phyloP scores from a whole-genome alignment of 202 grass and related monocot species.

The Musa balbisiana region DNA sequence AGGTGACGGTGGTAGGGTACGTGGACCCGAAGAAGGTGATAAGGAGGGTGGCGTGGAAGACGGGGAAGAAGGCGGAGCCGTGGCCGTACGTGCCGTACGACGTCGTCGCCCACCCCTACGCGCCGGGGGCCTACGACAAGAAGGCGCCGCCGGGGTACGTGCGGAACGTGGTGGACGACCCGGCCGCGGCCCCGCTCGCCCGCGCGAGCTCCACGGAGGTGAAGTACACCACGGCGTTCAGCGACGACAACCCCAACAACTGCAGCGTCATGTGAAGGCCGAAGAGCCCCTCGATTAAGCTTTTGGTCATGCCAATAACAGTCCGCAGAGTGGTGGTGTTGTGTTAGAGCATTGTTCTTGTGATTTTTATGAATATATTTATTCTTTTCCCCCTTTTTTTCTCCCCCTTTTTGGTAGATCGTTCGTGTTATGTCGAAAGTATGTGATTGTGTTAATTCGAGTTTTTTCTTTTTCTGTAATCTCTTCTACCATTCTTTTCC shows the following conservation, averaged over 20 bases:
- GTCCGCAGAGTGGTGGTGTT: too few species aligned
- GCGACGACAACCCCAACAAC: conserved; percentile 34
- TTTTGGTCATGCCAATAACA: too few species aligned
- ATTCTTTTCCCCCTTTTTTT: too few species aligned
- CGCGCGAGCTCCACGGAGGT: conserved; percentile 29
- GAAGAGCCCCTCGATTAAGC: too few species aligned
- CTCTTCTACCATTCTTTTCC: too few species aligned
- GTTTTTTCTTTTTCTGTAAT: too few species aligned
- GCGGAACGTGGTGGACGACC: conserved; percentile 20
- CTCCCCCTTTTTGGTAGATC: too few species aligned
- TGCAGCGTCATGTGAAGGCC: conserved; percentile 27
- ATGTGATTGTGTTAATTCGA: too few species aligned
- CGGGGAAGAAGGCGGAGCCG: conserved; percentile 28
- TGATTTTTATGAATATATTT: too few species aligned
- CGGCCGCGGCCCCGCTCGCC: conserved; percentile 15
- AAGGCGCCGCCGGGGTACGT: conserved; percentile 36
- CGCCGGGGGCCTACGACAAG: conserved; percentile 37
- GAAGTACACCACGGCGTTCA: conserved; percentile 32
- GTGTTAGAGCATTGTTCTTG: too few species aligned
- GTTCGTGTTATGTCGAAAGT: too few species aligned
- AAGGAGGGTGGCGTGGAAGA: conserved; percentile 17
- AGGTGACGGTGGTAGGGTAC: conserved; percentile 33
- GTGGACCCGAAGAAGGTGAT: conserved; percentile 26
- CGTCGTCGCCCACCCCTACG: conserved; percentile 27
- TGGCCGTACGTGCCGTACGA: conserved; percentile 38